phyloP scores from a whole-genome alignment of 2,329 filamentous ascomycete species.

The Chaetomium sp. region DNA sequence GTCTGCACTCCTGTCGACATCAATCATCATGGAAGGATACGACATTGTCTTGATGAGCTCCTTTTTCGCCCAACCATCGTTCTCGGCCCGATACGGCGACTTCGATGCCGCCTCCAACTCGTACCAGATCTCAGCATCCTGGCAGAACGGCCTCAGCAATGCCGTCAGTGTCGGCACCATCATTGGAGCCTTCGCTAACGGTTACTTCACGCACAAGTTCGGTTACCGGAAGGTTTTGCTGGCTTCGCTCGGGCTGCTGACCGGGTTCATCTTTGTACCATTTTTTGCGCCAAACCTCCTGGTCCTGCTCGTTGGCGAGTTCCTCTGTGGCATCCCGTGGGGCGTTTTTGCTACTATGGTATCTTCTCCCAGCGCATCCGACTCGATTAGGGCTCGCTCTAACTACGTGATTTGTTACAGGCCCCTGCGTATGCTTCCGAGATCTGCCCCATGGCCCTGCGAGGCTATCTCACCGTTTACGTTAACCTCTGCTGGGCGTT shows the following conservation, averaged over 20 bases:
- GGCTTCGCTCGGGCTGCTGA: not conserved
- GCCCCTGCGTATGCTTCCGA: constrained; percentile 7
- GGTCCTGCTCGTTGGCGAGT: not conserved
- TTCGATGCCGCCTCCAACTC: not conserved
- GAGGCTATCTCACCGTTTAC: not conserved
- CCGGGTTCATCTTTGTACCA: not conserved
- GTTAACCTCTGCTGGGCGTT: not conserved
- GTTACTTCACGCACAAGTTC: not conserved
- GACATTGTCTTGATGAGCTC: not conserved
- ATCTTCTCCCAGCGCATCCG: not conserved
- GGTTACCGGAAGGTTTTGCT: not conserved
- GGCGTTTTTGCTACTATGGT: not conserved
- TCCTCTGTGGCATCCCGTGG: constrained; percentile 4
- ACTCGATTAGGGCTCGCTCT: not conserved
- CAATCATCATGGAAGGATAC: constrained; percentile 7
- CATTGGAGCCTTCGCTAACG: not conserved
- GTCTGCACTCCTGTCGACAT: not conserved
- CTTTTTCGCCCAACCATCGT: not conserved
- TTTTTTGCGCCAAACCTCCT: constrained; percentile 4
- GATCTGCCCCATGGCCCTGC: constrained; percentile 6
- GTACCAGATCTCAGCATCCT: not conserved
- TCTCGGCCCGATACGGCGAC: not conserved
- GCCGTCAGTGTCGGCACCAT: constrained; percentile 13
- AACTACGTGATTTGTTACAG: not conserved
- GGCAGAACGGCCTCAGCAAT: constrained; percentile 11